Evolutionary conservation across 805 yeast genomes (phyloP).

Genomic region (Candida stauntonica): DNA sequence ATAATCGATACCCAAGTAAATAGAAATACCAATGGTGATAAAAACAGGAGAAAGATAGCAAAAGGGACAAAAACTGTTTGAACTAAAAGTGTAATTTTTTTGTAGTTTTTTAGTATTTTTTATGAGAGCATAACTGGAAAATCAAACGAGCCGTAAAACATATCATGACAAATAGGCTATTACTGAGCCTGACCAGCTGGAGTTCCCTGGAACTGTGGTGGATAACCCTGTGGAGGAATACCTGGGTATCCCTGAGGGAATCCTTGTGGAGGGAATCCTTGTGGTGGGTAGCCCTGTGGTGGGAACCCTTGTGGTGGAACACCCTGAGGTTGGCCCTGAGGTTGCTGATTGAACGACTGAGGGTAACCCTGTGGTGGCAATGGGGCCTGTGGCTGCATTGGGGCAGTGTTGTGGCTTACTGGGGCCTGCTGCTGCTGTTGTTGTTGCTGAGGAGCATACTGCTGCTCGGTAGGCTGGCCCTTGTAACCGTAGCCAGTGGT

Average conservation of each 20-base stretch:
- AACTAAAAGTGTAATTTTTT: constrained; percentile 1
- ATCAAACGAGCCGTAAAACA: constrained; percentile 4
- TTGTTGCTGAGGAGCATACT: constrained; percentile 14
- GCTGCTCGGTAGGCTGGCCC: constrained; percentile 38
- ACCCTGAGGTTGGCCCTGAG: constrained; percentile 13
- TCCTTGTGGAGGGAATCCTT: constrained; percentile 15
- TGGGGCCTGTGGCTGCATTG: constrained; percentile 18
- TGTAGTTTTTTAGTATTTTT: constrained; percentile 3
- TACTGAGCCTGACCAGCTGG: constrained; percentile 11
- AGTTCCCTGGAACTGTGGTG: constrained; percentile 7
- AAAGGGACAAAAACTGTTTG: neutral
- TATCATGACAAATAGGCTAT: no score
- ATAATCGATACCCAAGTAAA: no score
- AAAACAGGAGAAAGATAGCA: neutral
- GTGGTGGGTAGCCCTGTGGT: constrained; percentile 17
- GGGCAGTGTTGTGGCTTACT: constrained; percentile 22
- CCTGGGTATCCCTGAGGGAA: constrained; percentile 17
- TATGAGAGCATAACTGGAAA: neutral
- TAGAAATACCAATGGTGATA: neutral
- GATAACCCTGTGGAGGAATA: constrained; percentile 16
- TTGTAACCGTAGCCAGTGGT: constrained; percentile 39
- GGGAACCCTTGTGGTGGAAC: constrained; percentile 17
- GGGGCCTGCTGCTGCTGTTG: constrained; percentile 28
- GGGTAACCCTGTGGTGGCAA: constrained; percentile 23
- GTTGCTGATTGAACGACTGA: constrained; percentile 15